These are phyloP conservation scores for Phytopythium kandeliae DNA, from an alignment of 352 stramenopile species.

Conservation along the genomic window DNA sequence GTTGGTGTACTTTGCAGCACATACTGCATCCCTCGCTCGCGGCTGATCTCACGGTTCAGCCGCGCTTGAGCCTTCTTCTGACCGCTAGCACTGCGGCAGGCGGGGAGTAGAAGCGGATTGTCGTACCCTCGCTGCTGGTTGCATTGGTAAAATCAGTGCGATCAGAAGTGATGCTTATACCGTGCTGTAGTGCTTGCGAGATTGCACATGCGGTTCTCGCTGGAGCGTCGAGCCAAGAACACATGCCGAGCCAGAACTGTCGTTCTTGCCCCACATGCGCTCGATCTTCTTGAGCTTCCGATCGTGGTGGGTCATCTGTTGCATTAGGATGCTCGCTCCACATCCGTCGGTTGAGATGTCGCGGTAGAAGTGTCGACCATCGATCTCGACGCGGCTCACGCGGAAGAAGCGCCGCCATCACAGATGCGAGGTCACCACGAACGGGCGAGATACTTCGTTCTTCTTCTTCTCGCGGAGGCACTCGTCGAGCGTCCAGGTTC, in stretches of 20 bases:
- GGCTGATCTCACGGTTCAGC: too few relatives aligned
- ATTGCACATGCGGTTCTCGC: not conserved
- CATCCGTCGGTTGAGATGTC: not conserved
- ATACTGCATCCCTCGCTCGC: too few relatives aligned
- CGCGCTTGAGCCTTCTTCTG: too few relatives aligned
- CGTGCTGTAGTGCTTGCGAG: not conserved
- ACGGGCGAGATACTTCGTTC: not conserved
- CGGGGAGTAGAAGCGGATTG: too few relatives aligned
- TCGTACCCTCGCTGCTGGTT: too few relatives aligned
- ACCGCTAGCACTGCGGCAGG: too few relatives aligned
- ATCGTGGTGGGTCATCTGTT: not conserved
- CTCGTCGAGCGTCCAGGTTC: not conserved
- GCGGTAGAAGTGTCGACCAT: not conserved
- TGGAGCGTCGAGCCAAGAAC: too few relatives aligned
- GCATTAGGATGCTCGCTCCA: not conserved
- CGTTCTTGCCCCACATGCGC: not conserved
- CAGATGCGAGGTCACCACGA: not conserved
- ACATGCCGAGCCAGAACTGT: not conserved
- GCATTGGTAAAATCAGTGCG: too few relatives aligned
- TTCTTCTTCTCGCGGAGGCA: not conserved
- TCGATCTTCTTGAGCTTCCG: too few relatives aligned
- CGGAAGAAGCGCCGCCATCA: not conserved
- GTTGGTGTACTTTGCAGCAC: too few relatives aligned
- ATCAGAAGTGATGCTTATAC: too few relatives aligned
- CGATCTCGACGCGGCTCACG: not conserved